Percentiles rank a stretch among this genome's conserved stretches.
Conservation (phyloP, 1,284 basidiomycete species). For the Cryptococcus sp. region DNA sequence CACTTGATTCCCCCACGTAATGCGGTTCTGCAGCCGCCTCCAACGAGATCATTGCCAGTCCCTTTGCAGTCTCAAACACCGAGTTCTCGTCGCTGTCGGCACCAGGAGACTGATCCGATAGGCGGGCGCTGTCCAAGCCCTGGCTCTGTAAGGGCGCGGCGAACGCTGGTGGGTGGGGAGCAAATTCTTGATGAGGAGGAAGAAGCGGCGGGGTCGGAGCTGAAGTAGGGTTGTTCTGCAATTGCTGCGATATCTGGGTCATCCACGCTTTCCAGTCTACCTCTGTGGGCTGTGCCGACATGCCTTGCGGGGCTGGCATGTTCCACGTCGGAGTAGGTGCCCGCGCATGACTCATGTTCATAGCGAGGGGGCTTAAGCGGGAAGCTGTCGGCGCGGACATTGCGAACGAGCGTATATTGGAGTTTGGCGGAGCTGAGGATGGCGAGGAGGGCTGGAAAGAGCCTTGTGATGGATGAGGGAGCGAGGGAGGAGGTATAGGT, state of each 20-base stretch:
- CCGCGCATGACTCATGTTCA: neutral
- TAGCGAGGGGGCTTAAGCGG: neutral
- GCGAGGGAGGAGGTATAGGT: neutral
- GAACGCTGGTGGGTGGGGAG: neutral
- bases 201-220: neutral
- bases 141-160: neutral
- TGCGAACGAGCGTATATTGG: constrained; percentile 1
- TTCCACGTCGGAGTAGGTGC: neutral
- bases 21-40: constrained; percentile 32
- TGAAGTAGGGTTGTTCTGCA: neutral
- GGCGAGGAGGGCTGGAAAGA: neutral
- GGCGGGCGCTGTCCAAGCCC: neutral
- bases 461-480: neutral
- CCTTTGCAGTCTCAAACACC: constrained; percentile 23
- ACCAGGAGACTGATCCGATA: neutral
- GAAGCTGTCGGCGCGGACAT: constrained; percentile 1
- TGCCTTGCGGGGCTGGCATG: neutral
- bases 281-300: neutral
- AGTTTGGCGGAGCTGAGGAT: neutral
- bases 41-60: constrained; percentile 29
- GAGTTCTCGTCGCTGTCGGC: constrained; percentile 10
- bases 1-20: constrained; percentile 29
- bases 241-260: constrained; percentile 5
- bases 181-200: neutral
- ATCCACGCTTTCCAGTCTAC: constrained; percentile 14